Evolutionary conservation across 148 eudicot genomes (phyloP), one percentile per base, ranked within the genome.

Genomic region (Rhododendron vialii): DNA sequence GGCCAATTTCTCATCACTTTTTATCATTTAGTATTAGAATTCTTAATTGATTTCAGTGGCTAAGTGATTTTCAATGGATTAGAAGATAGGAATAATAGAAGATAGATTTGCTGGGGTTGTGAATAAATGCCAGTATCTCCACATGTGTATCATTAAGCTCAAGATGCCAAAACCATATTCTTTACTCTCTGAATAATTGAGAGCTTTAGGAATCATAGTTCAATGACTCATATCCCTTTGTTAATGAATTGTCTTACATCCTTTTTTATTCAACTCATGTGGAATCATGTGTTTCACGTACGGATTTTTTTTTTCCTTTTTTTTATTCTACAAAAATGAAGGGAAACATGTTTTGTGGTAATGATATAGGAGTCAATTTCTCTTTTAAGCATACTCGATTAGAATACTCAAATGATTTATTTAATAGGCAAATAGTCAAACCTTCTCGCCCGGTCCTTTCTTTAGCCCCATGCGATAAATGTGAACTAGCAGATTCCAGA

Each of bases 141-240:
- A 28, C 65, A 53, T 80, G 65, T 36, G 53, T 50, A 51, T 80
- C 2, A 80, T 80, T 80, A 30, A 80, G 65, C 65, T 80, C 18
- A 9, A 80, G 83, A 80, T 80, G 83, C 83, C 83, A 53, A 41
- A 80, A 80, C 43, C 38, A 41, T 17, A 53, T 80, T 51, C 65
- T 22, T 63, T 53, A 30, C 30, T 53, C 8, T 80, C 65, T 80
- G 63, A 80, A 80, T 80, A 24, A 18, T 41, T 45, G 63, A 50
- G 50, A 38, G 48, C 55, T 78, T 78, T 78, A 45, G 35, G 82
- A 78, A 78, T 78, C 57, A 47, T 24, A 24, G 20, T n/a, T 78
- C 14, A 51, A 51, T 80, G 43, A 53, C 38, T 3, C 30, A 17
- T 13, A 80, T 51, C 38, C 33, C 26, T 30, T 80, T 50, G 65